Evolutionary conservation across 1,139 yeast species (phyloP), one percentile per base, ranked within the genome.

Genomic region (Saccharomyces uvarum): DNA sequence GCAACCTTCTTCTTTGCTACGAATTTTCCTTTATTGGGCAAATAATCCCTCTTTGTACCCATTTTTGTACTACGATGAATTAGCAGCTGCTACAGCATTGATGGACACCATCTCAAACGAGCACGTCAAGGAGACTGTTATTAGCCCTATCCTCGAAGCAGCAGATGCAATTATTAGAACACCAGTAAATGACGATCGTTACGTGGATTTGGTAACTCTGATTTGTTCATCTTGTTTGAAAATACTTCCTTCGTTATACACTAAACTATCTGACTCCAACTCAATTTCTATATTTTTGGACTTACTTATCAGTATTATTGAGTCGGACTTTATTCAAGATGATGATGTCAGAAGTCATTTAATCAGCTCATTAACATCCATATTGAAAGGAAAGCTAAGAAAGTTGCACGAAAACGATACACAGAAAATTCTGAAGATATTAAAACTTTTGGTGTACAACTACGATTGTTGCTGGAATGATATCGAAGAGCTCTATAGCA

Each of bases 1-100:
- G 64, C 90, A 85, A 63, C 85, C 91, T 1, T 89, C 97, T 0
- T 80, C 96, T 0, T 70, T 91, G 51, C 74, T 91, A 80, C 80
- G 76, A 55, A 69, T 89, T n/a, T 79, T 91, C 62, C 72, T 80
- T 4, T 74, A 80, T 14, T 80, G 96, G 83, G 78, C 93, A 49
- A 75, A 77, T 13, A 71, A 74, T 29, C 74, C 76, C 11, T 72
- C 74, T 28, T 75, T 84, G 46, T 73, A 77, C 51, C 75, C 75
- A 21, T 81, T 86, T 58, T 70, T 88, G 54, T 77, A 78, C 59
- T 74, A 78, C 55, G 84, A 86, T 63, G 78, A 83, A 38, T 76
- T 72, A 57, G 76, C 81, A 3, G 80, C 90, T 3, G 77, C 79
- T 0, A 70, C 66, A 26, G 82, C 90, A 2, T 68, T 88, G 41